These are phyloP conservation scores for Candida sonorensis DNA, from an alignment of 805 yeast genomes.

Conservation along the genomic window DNA sequence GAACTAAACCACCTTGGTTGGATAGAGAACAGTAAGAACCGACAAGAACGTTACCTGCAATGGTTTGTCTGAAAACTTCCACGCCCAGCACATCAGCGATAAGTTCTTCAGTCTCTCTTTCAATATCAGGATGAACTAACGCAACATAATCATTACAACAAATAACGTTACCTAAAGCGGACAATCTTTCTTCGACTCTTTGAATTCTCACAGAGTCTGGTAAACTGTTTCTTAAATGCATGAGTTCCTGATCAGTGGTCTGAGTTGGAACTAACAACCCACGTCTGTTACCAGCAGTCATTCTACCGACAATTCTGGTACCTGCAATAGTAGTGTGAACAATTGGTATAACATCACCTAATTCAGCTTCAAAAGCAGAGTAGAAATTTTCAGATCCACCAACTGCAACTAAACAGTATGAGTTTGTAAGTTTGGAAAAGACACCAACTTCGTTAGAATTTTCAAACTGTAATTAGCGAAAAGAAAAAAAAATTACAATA, in stretches of 20 bases:
- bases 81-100: conserved; percentile 98
- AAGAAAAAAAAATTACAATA: no score
- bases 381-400: conserved; percentile 85
- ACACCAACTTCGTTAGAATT: conserved; percentile 91
- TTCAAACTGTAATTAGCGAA: conserved; percentile 42
- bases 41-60: conserved; percentile 95
- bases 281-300: conserved; percentile 98
- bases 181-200: conserved; percentile 94
- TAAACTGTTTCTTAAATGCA: conserved; percentile 92
- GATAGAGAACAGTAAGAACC: conserved; percentile 94
- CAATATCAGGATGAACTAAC: conserved; percentile 97
- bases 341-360: conserved; percentile 94
- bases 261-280: conserved; percentile 96
- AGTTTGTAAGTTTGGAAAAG: conserved; percentile 89
- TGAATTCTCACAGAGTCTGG: conserved; percentile 95
- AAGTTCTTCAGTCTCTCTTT: conserved; percentile 97
- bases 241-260: conserved; percentile 96
- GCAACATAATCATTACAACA: conserved; percentile 99
- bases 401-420: conserved; percentile 92
- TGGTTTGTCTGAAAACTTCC: conserved; percentile 98
- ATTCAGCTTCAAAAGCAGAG: conserved; percentile 95
- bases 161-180: conserved; percentile 95
- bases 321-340: conserved; percentile 98
- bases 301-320: conserved; percentile 93
- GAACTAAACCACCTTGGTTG: conserved; percentile 97